phyloP scores from a whole-genome alignment of 1,139 yeast genomes.

The Magnusiomyces starmeri region DNA sequence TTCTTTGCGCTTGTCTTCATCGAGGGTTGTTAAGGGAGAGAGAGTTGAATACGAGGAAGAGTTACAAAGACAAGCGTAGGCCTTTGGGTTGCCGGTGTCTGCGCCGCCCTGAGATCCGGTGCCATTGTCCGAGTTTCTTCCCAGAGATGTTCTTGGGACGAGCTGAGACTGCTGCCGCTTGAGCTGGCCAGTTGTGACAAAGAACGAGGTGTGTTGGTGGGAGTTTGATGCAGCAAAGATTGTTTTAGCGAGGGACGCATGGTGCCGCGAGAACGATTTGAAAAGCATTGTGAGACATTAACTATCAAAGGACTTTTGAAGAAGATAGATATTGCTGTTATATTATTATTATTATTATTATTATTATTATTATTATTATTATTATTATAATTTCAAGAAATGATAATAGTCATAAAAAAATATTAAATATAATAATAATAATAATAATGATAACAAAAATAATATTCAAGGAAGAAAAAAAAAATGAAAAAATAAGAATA shows the following conservation, averaged over 20 bases:
- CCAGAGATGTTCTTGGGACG: slow-evolving; percentile 19
- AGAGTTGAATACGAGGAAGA: slow-evolving; percentile 23
- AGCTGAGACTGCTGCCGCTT: slow-evolving; percentile 37
- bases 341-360: no score
- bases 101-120: slow-evolving; percentile 8
- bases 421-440: no score
- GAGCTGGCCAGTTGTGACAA: slow-evolving; percentile 36
- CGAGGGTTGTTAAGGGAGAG: slow-evolving; percentile 29
- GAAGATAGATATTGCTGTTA: no score
- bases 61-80: slow-evolving; percentile 16
- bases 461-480: no score
- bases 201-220: slow-evolving; percentile 26
- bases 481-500: no score
- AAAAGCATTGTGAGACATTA: slow-evolving; percentile 4
- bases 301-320: neutral
- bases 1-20: slow-evolving; percentile 30
- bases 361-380: no score
- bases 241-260: slow-evolving; percentile 5
- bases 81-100: slow-evolving; percentile 8
- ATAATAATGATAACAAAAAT: no score
- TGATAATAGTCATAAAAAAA: no score
- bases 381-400: no score
- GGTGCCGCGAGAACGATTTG: slow-evolving; percentile 8
- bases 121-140: slow-evolving; percentile 10
- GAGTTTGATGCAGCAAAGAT: slow-evolving; percentile 5